These are phyloP conservation scores for Fragaria nilgerrensis DNA, from an alignment of 306 rosid species.

Conservation along the genomic window DNA sequence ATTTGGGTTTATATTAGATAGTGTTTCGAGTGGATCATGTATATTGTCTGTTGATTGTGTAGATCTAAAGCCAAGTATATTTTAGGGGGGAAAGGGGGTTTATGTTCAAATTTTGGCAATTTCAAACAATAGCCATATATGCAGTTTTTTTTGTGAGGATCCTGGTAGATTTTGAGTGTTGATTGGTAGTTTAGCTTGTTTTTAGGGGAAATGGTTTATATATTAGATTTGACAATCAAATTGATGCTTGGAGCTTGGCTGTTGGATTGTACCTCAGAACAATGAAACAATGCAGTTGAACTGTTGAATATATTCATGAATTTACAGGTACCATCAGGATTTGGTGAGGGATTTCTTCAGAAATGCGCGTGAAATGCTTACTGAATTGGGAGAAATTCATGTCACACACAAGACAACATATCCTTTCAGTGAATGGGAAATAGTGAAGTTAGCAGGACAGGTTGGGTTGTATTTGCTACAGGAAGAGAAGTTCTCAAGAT, in stretches of 20 bases:
- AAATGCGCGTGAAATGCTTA: slow-evolving; percentile 22
- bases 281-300: neutral
- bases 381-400: slow-evolving; percentile 33
- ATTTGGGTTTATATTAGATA: neutral
- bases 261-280: neutral
- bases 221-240: no score
- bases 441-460: slow-evolving; percentile 15
- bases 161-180: neutral
- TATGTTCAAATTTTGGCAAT: no score
- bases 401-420: slow-evolving; percentile 40
- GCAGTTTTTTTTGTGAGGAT: no score
- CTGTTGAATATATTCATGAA: neutral
- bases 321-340: slow-evolving; percentile 31
- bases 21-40: no score
- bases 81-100: no score
- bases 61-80: no score
- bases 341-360: slow-evolving; percentile 31
- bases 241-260: neutral
- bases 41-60: no score
- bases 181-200: no score
- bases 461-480: neutral
- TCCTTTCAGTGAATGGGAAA: slow-evolving; percentile 36
- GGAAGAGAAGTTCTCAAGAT: neutral
- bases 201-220: no score
- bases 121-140: no score